Conservation (phyloP, 164 flowering plant species). For the Dillenia turbinata region DNA sequence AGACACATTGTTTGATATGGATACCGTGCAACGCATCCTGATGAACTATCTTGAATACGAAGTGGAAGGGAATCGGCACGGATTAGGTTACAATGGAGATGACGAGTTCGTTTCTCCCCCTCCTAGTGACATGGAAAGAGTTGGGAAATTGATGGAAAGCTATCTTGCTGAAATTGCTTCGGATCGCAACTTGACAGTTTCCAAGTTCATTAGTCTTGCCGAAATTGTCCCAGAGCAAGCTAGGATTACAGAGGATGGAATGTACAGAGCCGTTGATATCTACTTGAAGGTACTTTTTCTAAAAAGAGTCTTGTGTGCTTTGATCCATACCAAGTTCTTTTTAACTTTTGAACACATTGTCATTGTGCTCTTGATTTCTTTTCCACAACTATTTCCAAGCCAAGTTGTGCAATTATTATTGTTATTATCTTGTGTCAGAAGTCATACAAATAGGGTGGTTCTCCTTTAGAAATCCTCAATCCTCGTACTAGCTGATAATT, state of each 20-base stretch:
- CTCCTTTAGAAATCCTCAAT: too few species aligned
- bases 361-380: too few species aligned
- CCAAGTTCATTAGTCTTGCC: conserved; percentile 64
- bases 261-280: conserved; percentile 93
- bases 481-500: too few species aligned
- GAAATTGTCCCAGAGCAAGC: conserved; percentile 83
- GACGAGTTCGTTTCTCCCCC: conserved; percentile 46
- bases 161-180: conserved; percentile 93
- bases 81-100: conserved; percentile 23
- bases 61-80: conserved; percentile 26
- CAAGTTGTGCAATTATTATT: too few species aligned
- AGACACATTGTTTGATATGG: conserved; percentile 82
- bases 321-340: too few species aligned
- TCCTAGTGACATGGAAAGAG: conserved; percentile 54
- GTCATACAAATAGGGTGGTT: too few species aligned
- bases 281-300: conserved; percentile 65
- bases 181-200: conserved; percentile 57
- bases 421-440: too few species aligned
- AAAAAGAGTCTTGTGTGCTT: too few species aligned
- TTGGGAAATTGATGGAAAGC: conserved; percentile 80
- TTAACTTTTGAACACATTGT: too few species aligned
- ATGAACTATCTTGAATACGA: conserved; percentile 57
- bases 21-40: conserved; percentile 76
- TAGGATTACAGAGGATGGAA: conserved; percentile 76
- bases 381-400: too few species aligned